Conservation (phyloP, 75 land plant genomes). For the Pinus taeda region DNA sequence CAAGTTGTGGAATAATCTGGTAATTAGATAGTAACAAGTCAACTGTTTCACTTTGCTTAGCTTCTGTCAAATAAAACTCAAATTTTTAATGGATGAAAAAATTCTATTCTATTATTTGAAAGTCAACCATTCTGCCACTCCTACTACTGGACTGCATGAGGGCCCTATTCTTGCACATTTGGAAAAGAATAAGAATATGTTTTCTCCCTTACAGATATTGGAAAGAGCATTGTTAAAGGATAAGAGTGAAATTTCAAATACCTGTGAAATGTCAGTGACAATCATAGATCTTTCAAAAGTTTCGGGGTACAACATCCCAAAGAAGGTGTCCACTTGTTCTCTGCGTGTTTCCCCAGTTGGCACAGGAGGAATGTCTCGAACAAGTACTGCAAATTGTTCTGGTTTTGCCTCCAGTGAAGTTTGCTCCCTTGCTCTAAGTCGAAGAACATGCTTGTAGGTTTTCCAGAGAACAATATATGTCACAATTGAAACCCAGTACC, state of each 20-base stretch:
- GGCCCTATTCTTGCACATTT: no score
- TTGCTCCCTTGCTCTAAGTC: conserved; percentile 55
- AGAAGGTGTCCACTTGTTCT: conserved; percentile 80
- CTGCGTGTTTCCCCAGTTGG: conserved; percentile 44
- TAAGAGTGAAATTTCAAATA: conserved; percentile 5
- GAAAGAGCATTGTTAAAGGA: background rate
- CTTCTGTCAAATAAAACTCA: no score
- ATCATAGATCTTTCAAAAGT: conserved; percentile 79
- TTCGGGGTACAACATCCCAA: conserved; percentile 70
- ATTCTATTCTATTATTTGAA: background rate
- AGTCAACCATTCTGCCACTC: no score
- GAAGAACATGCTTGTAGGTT: conserved; percentile 69
- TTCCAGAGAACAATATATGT: conserved; percentile 69
- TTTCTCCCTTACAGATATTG: background rate
- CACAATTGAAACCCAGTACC: conserved; percentile 73
- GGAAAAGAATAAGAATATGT: background rate
- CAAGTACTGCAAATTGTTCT: conserved; percentile 71
- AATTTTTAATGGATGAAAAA: no score
- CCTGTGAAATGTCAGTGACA: conserved; percentile 65
- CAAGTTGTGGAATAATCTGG: background rate
- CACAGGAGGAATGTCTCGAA: conserved; percentile 71
- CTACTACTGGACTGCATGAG: background rate
- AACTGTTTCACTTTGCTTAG: no score
- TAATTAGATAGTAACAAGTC: background rate
- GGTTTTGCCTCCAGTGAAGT: conserved; percentile 37